Base-by-base conservation (phyloP, 2,329 filamentous ascomycete genomes). In the Byssothecium circinans region DNA sequence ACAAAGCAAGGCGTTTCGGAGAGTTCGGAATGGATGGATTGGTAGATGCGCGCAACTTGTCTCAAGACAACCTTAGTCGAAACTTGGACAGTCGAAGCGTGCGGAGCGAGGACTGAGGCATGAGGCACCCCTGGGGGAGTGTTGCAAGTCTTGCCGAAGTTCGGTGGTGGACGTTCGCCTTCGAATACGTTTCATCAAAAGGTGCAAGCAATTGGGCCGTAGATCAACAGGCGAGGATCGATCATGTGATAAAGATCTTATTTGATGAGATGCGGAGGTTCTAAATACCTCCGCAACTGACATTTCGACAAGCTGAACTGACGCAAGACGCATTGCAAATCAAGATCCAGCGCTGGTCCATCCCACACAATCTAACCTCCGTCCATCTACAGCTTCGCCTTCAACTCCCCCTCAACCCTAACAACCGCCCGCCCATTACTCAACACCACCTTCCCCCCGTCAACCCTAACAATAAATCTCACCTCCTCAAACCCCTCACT, bases 351-450 rank as follows among this genome's bases (percentile, higher is more conserved):
- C 5, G 23, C 5, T 10, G 23, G 6, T 25, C 10, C 5, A 10
- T 25, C 23, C 10, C 23, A 25, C 23, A 32, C 12, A 4, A 32
- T 32, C 29, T 8, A 7, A n/a, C 5, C 7, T 7, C 29, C 29
- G 12, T 32, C 14, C 27, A 41, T 56, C 51, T 70, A 73, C 61
- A 73, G 49, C 54, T 72, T 73, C 15, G 65, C 62, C 60, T 71
- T 70, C 30, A 53, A 59, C 38, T 72, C 68, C 7, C 74, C 80
- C 42, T 79, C 79, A 49, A 82, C 75, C 79, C 82, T 89, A 64
- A 96, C 82, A 67, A 92, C 70, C 20, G 89, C 89, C 48, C 90
- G 79, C 4, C 91, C 91, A 70, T 96, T 96, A 74, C 85, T 94
- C 72, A 96, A 75, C 52, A 89, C 89, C 15, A 91, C 84, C 79